These are phyloP conservation scores for Fusarium pseudonygamai DNA, from an alignment of 2,329 filamentous ascomycete genomes.

Conservation along the genomic window DNA sequence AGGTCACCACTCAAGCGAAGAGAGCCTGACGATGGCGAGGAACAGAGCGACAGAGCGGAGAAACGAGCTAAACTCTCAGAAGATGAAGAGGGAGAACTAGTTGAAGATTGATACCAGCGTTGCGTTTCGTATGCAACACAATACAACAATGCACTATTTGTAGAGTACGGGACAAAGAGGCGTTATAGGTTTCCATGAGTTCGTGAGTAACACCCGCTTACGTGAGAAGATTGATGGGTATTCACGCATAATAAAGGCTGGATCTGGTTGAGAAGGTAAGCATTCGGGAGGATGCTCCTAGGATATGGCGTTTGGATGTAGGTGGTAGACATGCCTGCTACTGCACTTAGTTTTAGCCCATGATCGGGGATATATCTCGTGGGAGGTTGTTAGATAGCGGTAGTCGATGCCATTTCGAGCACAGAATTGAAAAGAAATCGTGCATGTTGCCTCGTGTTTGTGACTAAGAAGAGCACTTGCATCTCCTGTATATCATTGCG, in stretches of 20 bases:
- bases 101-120: slow-evolving; percentile 45
- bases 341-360: slow-evolving; percentile 23
- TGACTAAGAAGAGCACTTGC: background rate
- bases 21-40: slow-evolving; percentile 48
- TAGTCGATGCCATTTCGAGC: background rate
- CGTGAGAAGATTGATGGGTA: slow-evolving; percentile 20
- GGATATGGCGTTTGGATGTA: slow-evolving; percentile 43
- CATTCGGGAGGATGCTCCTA: slow-evolving; percentile 30
- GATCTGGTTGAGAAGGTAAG: slow-evolving; percentile 26
- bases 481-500: background rate
- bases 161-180: slow-evolving; percentile 35
- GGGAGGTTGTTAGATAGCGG: slow-evolving; percentile 25
- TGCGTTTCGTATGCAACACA: background rate
- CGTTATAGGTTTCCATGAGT: slow-evolving; percentile 33
- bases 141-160: slow-evolving; percentile 1
- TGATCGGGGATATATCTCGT: slow-evolving; percentile 13
- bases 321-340: slow-evolving; percentile 30
- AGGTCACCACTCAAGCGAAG: slow-evolving; percentile 56
- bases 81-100: slow-evolving; percentile 61
- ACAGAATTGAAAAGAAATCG: background rate
- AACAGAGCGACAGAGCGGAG: slow-evolving; percentile 50
- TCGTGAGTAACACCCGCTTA: slow-evolving; percentile 10
- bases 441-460: background rate
- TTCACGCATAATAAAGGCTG: slow-evolving; percentile 34
- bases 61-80: slow-evolving; percentile 58